Evolutionary conservation across 1,284 basidiomycete species (phyloP).

Genomic region (Hemileccinum hortonii): DNA sequence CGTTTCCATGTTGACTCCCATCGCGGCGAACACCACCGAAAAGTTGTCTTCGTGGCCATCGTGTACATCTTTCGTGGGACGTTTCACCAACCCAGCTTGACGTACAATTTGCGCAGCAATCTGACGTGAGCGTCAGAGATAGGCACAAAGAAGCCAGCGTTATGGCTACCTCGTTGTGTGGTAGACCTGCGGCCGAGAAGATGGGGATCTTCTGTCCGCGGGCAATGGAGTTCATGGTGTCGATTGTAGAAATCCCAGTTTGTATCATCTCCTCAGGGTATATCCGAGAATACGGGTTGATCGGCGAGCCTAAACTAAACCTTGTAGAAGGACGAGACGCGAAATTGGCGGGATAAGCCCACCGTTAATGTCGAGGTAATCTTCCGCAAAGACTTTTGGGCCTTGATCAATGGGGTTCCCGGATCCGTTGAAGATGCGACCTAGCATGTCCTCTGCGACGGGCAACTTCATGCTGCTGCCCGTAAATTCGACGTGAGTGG

Average conservation of each 20-base stretch:
- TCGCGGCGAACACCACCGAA: constrained; percentile 98
- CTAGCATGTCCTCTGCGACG: constrained; percentile 99
- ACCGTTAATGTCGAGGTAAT: constrained; percentile 99
- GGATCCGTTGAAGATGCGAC: constrained; percentile 98
- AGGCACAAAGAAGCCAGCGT: constrained; percentile 18
- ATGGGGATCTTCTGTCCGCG: constrained; percentile 99
- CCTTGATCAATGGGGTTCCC: constrained; percentile 98
- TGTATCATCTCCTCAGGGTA: constrained; percentile 99
- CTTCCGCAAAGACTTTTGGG: constrained; percentile 98
- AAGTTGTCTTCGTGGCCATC: constrained; percentile 99
- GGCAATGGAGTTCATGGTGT: constrained; percentile 99
- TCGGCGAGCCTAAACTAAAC: constrained; percentile 78
- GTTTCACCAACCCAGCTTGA: constrained; percentile 96
- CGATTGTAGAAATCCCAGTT: constrained; percentile 99
- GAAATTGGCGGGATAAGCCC: constrained; percentile 26
- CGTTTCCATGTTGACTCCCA: constrained; percentile 99
- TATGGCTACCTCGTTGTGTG: constrained; percentile 88
- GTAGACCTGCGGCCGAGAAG: constrained; percentile 98
- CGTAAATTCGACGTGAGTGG: constrained; percentile 97
- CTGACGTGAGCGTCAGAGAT: constrained; percentile 42
- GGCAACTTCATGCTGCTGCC: constrained; percentile 99
- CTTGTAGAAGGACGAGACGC: constrained; percentile 18
- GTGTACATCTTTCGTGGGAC: constrained; percentile 94
- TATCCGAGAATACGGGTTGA: constrained; percentile 99
- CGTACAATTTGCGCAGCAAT: constrained; percentile 99